Evolutionary conservation across 805 yeast genomes (phyloP).

Genomic region (Pichia ethanolica): DNA sequence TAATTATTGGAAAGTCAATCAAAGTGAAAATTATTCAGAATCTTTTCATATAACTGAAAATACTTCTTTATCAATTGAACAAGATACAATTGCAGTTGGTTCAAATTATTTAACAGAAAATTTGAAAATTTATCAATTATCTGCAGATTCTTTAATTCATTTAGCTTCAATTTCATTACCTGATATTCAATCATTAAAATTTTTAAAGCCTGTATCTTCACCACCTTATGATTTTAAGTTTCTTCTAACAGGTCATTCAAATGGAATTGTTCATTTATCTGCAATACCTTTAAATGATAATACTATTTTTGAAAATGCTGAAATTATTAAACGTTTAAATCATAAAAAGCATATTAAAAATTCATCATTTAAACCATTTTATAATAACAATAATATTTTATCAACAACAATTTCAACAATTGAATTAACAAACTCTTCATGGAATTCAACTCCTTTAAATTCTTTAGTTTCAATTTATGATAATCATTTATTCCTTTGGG

Average conservation of each 20-base stretch:
- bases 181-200: conserved; percentile 43
- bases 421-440: conserved; percentile 31
- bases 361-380: conserved; percentile 8
- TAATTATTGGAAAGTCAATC: conserved; percentile 28
- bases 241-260: conserved; percentile 66
- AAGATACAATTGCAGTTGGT: conserved; percentile 41
- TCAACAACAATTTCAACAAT: conserved; percentile 29
- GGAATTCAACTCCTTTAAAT: conserved; percentile 36
- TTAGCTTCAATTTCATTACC: conserved; percentile 54
- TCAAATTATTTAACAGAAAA: conserved; percentile 40
- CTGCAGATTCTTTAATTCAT: conserved; percentile 39
- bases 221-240: conserved; percentile 30
- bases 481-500: conserved; percentile 73
- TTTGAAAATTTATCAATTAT: conserved; percentile 41
- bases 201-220: conserved; percentile 30
- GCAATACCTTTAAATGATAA: conserved; percentile 46
- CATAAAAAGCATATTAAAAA: conserved; percentile 56
- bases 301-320: conserved; percentile 45
- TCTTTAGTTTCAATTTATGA: conserved; percentile 57
- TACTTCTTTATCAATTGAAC: conserved; percentile 35
- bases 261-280: conserved; percentile 68
- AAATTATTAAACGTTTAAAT: conserved; percentile 69
- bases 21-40: background rate
- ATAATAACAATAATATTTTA: conserved; percentile 8
- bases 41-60: conserved; percentile 18